Percentiles rank a stretch among this genome's conserved stretches.
These are phyloP conservation scores for Aspergillus floridensis DNA, from an alignment of 2,329 filamentous ascomycete species.

Conservation along the genomic window DNA sequence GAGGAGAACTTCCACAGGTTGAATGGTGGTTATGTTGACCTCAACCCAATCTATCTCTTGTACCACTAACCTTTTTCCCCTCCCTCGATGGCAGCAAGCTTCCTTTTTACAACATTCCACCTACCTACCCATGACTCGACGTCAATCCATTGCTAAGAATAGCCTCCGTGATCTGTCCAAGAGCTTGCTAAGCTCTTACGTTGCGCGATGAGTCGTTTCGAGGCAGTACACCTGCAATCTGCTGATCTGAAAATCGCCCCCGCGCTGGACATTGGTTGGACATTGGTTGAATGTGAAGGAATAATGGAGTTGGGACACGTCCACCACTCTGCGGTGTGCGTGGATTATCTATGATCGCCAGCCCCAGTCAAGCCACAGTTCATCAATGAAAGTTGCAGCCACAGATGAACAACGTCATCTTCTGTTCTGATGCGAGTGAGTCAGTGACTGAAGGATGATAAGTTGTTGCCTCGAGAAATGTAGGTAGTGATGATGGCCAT, in stretches of 20 bases:
- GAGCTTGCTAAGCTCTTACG: not conserved
- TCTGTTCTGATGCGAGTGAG: too few species aligned
- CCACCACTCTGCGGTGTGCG: not conserved
- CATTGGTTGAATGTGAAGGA: not conserved
- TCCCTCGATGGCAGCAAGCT: not conserved
- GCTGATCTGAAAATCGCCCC: not conserved
- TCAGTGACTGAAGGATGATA: too few species aligned
- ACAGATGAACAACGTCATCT: not conserved
- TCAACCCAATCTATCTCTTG: too few species aligned
- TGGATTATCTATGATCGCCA: not conserved
- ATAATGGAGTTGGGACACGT: constrained; percentile 1
- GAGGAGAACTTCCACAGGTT: not conserved
- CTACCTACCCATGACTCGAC: not conserved
- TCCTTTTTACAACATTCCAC: not conserved
- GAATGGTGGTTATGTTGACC: too few species aligned
- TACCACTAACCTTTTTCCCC: too few species aligned
- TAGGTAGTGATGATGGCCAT: not conserved
- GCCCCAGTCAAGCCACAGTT: not conserved
- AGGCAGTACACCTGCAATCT: not conserved
- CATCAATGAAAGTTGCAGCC: not conserved
- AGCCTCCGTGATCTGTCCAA: not conserved
- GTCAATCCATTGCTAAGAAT: not conserved
- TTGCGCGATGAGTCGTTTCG: not conserved
- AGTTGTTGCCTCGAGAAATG: not conserved
- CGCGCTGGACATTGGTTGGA: not conserved